Evolutionary conservation across 257 asterid genomes (phyloP), one percentile per base, ranked within the genome.

Genomic region (Dorcoceras hygrometricum): DNA sequence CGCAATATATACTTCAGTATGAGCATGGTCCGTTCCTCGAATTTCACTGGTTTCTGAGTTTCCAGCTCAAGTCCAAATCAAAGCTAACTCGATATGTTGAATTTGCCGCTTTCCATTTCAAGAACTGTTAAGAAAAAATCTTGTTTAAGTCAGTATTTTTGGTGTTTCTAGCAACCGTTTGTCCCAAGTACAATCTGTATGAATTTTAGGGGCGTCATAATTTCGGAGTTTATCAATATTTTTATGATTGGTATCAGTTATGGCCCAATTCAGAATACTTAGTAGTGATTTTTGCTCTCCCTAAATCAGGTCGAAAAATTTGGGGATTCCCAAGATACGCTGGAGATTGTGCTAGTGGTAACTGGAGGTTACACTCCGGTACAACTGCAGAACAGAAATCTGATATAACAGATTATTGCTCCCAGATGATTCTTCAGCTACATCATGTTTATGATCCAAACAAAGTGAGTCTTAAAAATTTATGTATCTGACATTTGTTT

Each of bases 371-470:
- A 0, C 80, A 72, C 19, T 18, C 86, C 23, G 96, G 93, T 61
- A 76, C 89, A 2, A 78, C 73, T 71, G 75, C 95, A 23, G 97
- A 94, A 63, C 95, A 81, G 67, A 94, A 87, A 79, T 77, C 74
- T 0, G 99, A 94, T 60, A 79, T 94, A 29, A 81, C 96, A 11
- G 97, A 90, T 80, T 74, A 86, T 57, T 94, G 96, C 81, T 90
- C 98, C 34, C 96, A 94, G 74, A 89, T 94, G 99, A 94, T 94
- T 77, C 96, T 94, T 75, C 96, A 89, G 87, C 99, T 94, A 67
- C 96, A 90, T 34, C 93, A 87, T 78, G 96, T 90, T 70, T 94
- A 89, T 76, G 96, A 94, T 84, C 99, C 96, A 65, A 86, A 89
- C 64, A 87, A 86, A 88, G 99, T 89, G 69, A 72, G 80, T 36